phyloP scores from a whole-genome alignment of 2,329 filamentous ascomycete genomes.

The Aspergillus carbonarius region DNA sequence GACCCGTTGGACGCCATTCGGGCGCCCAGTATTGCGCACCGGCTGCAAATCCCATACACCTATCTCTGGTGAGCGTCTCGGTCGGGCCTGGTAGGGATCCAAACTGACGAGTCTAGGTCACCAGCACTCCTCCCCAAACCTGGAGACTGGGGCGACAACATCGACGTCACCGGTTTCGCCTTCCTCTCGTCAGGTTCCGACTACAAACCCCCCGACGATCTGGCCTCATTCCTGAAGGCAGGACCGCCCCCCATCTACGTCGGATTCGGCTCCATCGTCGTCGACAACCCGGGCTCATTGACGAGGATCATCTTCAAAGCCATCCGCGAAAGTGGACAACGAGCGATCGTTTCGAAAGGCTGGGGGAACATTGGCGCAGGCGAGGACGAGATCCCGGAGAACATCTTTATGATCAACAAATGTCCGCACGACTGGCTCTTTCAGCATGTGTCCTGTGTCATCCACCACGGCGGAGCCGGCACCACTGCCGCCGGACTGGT shows the following conservation, averaged over 20 bases:
- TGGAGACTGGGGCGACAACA: conserved; percentile 69
- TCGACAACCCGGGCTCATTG: conserved; percentile 70
- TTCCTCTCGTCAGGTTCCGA: conserved; percentile 68
- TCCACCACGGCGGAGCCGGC: conserved; percentile 85
- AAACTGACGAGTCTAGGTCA: conserved; percentile 48
- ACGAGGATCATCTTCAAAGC: conserved; percentile 73
- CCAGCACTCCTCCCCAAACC: conserved; percentile 77
- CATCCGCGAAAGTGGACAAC: conserved; percentile 63
- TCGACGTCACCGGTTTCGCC: conserved; percentile 74
- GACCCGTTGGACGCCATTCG: conserved; percentile 77
- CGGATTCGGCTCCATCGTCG: conserved; percentile 79
- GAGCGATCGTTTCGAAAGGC: conserved; percentile 80
- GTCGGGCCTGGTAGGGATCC: too few relatives aligned
- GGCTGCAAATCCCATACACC: conserved; percentile 77
- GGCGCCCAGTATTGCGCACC: conserved; percentile 75
- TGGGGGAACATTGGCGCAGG: conserved; percentile 83
- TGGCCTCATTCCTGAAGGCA: conserved; percentile 64
- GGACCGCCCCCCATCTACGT: conserved; percentile 77
- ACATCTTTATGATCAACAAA: conserved; percentile 80
- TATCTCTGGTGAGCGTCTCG: conserved; percentile 70
- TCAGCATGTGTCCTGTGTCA: conserved; percentile 73
- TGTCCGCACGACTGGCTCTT: conserved; percentile 90
- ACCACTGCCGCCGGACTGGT: conserved; percentile 86
- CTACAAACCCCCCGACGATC: conserved; percentile 64
- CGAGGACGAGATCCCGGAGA: conserved; percentile 66